These are phyloP conservation scores for Penicillium sp. DNA, from an alignment of 2,329 filamentous ascomycete species.

Conservation along the genomic window DNA sequence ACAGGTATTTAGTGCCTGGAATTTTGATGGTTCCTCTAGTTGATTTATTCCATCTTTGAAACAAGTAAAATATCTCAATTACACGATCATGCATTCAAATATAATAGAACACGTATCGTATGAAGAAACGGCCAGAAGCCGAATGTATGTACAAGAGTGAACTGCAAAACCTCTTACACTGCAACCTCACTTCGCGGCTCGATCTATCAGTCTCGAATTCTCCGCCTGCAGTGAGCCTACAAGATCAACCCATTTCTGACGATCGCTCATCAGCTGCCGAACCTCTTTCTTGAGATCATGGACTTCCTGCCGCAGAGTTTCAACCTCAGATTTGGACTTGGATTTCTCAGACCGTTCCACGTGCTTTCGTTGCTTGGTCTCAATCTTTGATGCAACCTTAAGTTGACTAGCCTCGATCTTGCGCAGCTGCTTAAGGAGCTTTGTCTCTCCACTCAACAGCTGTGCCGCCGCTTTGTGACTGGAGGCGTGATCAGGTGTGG, in stretches of 20 bases:
- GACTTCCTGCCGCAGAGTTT: slow-evolving; percentile 51
- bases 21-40: too few species aligned
- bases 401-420: slow-evolving; percentile 46
- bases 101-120: not conserved
- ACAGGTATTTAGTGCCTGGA: too few species aligned
- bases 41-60: too few species aligned
- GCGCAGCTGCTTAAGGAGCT: slow-evolving; percentile 39
- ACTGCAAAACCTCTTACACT: not conserved
- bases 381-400: slow-evolving; percentile 43
- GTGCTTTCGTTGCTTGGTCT: slow-evolving; percentile 39
- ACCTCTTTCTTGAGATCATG: slow-evolving; percentile 52
- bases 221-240: slow-evolving; percentile 59
- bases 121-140: not conserved
- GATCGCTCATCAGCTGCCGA: slow-evolving; percentile 51
- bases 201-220: slow-evolving; percentile 51
- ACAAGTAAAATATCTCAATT: not conserved
- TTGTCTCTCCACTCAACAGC: slow-evolving; percentile 36
- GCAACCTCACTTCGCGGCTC: slow-evolving; percentile 27
- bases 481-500: slow-evolving; percentile 20
- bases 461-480: slow-evolving; percentile 33
- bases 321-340: slow-evolving; percentile 44
- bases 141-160: not conserved
- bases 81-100: not conserved
- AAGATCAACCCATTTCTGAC: slow-evolving; percentile 51
- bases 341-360: slow-evolving; percentile 46